Evolutionary conservation across 2,329 filamentous ascomycete genomes (phyloP), one percentile per base, ranked within the genome.

Genomic region (Stachybotrys elegans): DNA sequence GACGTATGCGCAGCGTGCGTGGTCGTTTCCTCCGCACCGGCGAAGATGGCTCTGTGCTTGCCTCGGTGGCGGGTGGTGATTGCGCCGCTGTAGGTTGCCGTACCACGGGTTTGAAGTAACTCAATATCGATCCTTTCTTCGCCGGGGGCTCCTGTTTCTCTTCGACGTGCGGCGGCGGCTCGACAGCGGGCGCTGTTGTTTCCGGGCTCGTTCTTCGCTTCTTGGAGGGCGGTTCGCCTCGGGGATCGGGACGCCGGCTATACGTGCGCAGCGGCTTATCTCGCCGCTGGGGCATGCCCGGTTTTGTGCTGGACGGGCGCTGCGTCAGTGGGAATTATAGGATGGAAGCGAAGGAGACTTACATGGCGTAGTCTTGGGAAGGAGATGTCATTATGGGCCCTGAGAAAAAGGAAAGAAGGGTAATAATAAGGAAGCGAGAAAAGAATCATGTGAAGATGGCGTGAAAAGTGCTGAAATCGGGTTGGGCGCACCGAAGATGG

Each of bases 251-350:
- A 25, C 63, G 61, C 48, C 64, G 67, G 35, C 68, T 65, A 34
- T 71, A 72, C 12, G 69, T 71, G 44, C 65, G 61, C 13, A 69
- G 50, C 5, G 61, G 56, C 46, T 63, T 67, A 42, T 56, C 56
- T 42, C 64, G 60, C 29, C 56, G 56, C 44, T 57, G 57, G 17
- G 56, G 43, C 31, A 60, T 51, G 43, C 54, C 51, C 6, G 48
- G 53, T 42, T 61, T 60, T n/a, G 59, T 61, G 59, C 65, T 67
- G 17, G 2, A 3, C 2, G n/a, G 6, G 3, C 4, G 2, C 44
- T 59, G 4, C 58, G 46, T 4, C 6, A 23, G 5, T 2, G 22
- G 22, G 5, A 21, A 31, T 11, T 21, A 6, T 12, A 4, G 13
- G 16, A 5, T 4, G 3, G 27, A 14, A 23, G 16, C 4, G 20